Conservation (phyloP, 108 stramenopile genomes). For the Parietichytrium sp. region DNA sequence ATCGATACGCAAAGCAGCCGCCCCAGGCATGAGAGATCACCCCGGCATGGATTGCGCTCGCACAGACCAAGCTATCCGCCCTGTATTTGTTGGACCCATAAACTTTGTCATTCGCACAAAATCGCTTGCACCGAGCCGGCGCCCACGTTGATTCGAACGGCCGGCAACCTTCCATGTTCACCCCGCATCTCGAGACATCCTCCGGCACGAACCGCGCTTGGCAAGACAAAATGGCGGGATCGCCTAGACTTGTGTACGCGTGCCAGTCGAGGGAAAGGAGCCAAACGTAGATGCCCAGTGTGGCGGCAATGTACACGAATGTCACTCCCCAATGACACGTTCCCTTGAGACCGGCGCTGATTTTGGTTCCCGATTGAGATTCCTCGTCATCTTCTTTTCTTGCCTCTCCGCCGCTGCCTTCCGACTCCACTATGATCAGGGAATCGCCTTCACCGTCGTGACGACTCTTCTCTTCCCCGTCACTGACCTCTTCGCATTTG, state of each 20-base stretch:
- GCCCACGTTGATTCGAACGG: neutral
- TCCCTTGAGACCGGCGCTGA: too few species aligned
- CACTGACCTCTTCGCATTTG: too few species aligned
- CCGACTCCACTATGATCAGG: too few species aligned
- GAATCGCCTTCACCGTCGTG: too few species aligned
- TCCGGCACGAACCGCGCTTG: neutral
- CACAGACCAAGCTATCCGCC: constrained; percentile 2
- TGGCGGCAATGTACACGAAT: neutral
- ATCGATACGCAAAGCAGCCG: constrained; percentile 4
- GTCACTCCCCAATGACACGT: too few species aligned
- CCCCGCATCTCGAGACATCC: neutral
- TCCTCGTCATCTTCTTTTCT: too few species aligned
- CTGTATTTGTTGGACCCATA: neutral
- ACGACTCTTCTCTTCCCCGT: too few species aligned
- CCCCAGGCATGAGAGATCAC: neutral
- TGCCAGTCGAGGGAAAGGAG: neutral
- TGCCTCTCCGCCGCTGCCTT: too few species aligned
- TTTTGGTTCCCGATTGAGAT: too few species aligned
- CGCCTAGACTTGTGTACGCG: neutral
- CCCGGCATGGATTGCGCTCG: constrained; percentile 6
- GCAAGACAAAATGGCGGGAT: neutral
- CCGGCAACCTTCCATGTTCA: neutral
- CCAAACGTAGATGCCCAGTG: neutral
- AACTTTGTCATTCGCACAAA: neutral
- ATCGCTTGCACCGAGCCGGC: neutral